phyloP scores from a whole-genome alignment of 2,329 filamentous ascomycete species.

The Ophiocordyceps sinensis region DNA sequence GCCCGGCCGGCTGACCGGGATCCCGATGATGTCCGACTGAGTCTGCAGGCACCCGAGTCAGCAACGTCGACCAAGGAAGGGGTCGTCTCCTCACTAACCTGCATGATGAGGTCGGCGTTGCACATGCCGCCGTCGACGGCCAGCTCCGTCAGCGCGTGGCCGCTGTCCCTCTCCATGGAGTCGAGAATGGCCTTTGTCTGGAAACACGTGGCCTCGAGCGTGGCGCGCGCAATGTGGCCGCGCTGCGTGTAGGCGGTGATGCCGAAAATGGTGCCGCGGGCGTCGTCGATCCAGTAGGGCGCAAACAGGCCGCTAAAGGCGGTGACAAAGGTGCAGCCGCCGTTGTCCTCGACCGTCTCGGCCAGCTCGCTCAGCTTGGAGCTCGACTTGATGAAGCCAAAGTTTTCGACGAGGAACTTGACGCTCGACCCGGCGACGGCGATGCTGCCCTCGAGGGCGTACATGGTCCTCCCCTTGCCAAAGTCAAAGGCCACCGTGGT shows the following conservation, averaged over 20 bases:
- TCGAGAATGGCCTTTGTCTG: slow-evolving; percentile 72
- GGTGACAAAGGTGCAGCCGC: slow-evolving; percentile 64
- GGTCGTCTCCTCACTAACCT: slow-evolving; percentile 21
- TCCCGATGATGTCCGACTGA: slow-evolving; percentile 67
- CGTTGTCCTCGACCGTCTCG: slow-evolving; percentile 47
- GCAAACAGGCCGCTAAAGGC: slow-evolving; percentile 72
- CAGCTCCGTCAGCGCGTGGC: slow-evolving; percentile 56
- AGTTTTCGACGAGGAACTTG: slow-evolving; percentile 49
- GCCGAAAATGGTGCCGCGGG: slow-evolving; percentile 64
- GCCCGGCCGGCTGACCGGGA: slow-evolving; percentile 60
- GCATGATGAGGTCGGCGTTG: slow-evolving; percentile 70
- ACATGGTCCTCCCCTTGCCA: slow-evolving; percentile 49
- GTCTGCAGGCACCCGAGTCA: slow-evolving; percentile 28
- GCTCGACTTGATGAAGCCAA: slow-evolving; percentile 37
- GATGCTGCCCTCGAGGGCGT: slow-evolving; percentile 65
- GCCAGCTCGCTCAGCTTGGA: slow-evolving; percentile 30
- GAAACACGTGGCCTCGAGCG: slow-evolving; percentile 68
- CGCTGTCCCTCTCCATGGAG: slow-evolving; percentile 68
- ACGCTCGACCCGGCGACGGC: slow-evolving; percentile 65
- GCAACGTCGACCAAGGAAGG: not conserved
- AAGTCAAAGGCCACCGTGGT: slow-evolving; percentile 70
- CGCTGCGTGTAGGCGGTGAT: slow-evolving; percentile 64
- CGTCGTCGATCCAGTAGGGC: slow-evolving; percentile 77
- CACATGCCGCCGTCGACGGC: slow-evolving; percentile 77
- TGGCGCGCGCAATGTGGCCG: slow-evolving; percentile 66